Evolutionary conservation across 2,329 filamentous ascomycete species (phyloP).

Genomic region (Cercospora sojina): DNA sequence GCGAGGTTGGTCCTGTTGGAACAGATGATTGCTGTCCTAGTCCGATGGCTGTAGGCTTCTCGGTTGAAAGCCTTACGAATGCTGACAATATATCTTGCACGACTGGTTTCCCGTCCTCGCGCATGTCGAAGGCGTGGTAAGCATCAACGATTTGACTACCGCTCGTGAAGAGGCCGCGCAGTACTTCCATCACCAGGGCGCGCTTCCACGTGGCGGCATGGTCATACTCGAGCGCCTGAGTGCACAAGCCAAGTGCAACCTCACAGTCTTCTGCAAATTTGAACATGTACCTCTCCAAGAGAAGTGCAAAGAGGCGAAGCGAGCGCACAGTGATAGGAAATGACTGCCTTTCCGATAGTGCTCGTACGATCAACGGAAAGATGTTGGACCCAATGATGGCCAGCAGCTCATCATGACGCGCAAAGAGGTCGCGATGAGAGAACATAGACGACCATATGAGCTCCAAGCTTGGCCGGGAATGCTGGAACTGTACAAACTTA

Average conservation of each 20-base stretch:
- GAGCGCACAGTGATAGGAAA: slow-evolving; percentile 82
- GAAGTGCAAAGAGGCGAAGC: slow-evolving; percentile 76
- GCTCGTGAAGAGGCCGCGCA: slow-evolving; percentile 81
- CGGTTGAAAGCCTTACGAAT: slow-evolving; percentile 88
- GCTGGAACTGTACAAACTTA: slow-evolving; percentile 74
- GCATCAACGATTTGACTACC: slow-evolving; percentile 74
- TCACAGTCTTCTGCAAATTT: slow-evolving; percentile 77
- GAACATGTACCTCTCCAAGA: slow-evolving; percentile 74
- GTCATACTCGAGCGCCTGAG: slow-evolving; percentile 85
- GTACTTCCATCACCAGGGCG: slow-evolving; percentile 85
- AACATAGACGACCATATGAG: slow-evolving; percentile 87
- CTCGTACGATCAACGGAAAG: slow-evolving; percentile 78
- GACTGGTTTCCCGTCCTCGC: slow-evolving; percentile 70
- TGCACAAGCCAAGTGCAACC: slow-evolving; percentile 76
- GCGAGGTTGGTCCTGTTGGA: slow-evolving; percentile 61
- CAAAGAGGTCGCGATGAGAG: slow-evolving; percentile 79
- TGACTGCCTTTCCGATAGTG: slow-evolving; percentile 71
- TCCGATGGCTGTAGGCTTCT: slow-evolving; percentile 85
- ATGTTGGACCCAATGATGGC: slow-evolving; percentile 73
- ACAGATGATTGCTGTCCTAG: slow-evolving; percentile 85
- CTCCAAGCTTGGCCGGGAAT: slow-evolving; percentile 76
- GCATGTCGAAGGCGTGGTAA: slow-evolving; percentile 74
- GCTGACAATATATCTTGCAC: slow-evolving; percentile 79
- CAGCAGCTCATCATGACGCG: slow-evolving; percentile 74
- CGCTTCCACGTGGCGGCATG: slow-evolving; percentile 77